These are phyloP conservation scores for Hygrophorus russula DNA, from an alignment of 768 basidiomycete species.

Conservation along the genomic window DNA sequence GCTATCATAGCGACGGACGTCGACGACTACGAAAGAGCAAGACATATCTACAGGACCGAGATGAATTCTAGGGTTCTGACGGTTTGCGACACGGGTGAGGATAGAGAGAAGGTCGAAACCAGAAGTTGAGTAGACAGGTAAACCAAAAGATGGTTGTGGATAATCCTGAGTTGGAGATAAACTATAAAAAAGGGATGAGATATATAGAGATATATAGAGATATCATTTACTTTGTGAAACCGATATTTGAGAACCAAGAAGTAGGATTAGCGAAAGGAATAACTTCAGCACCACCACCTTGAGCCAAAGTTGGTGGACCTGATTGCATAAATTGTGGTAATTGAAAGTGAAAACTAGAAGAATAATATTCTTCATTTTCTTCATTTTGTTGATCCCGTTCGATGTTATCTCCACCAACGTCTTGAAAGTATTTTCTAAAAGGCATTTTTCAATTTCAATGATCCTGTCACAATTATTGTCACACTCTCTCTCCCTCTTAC, in stretches of 20 bases:
- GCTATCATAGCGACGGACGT: constrained; percentile 67
- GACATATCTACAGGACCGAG: constrained; percentile 90
- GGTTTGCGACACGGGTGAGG: constrained; percentile 62
- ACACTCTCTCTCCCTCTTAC: too few relatives aligned
- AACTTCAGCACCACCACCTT: constrained; percentile 67
- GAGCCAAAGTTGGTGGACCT: constrained; percentile 49
- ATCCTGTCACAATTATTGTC: too few relatives aligned
- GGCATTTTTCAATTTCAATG: too few relatives aligned
- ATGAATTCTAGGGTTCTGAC: constrained; percentile 61
- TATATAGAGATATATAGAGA: not conserved
- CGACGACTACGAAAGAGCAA: constrained; percentile 87
- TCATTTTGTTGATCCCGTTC: too few relatives aligned
- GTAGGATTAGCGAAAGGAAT: constrained; percentile 30
- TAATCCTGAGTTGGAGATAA: constrained; percentile 4
- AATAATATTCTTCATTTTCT: too few relatives aligned
- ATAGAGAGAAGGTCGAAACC: constrained; percentile 87
- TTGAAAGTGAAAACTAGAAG: constrained; percentile 42
- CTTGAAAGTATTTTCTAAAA: too few relatives aligned
- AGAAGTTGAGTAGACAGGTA: constrained; percentile 76
- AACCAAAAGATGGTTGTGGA: constrained; percentile 22
- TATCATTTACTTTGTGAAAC: constrained; percentile 18
- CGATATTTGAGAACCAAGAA: constrained; percentile 41
- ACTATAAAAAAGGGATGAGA: not conserved
- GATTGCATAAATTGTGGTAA: constrained; percentile 55
- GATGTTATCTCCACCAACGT: too few relatives aligned